Conservation (phyloP, 352 stramenopile genomes). For the Discostella stelligera region DNA sequence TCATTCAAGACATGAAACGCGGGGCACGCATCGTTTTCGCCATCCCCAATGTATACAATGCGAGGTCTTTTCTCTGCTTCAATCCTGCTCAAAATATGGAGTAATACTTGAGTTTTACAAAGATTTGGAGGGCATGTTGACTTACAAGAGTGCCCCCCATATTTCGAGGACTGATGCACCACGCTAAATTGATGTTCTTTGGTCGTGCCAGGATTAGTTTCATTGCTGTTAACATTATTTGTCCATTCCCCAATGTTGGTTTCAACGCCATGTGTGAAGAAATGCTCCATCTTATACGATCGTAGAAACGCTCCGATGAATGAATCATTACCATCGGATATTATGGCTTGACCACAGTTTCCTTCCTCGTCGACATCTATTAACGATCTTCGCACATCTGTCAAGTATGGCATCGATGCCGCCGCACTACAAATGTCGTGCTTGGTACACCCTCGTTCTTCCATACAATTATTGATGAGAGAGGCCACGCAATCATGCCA, state of each 20-base stretch:
- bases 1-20: conserved; percentile 40
- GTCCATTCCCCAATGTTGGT: conserved; percentile 39
- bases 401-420: conserved; percentile 40
- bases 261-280: conserved; percentile 43
- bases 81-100: conserved; percentile 34
- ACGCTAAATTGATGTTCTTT: conserved; percentile 19
- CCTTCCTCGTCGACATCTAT: conserved; percentile 19
- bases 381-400: conserved; percentile 25
- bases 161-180: conserved; percentile 44
- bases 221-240: not conserved
- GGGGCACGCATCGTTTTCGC: conserved; percentile 51
- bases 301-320: conserved; percentile 49
- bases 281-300: conserved; percentile 28
- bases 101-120: conserved; percentile 51
- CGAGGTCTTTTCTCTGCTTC: conserved; percentile 12
- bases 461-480: conserved; percentile 32
- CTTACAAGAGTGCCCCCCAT: conserved; percentile 35
- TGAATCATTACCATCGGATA: conserved; percentile 48
- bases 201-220: not conserved
- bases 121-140: conserved; percentile 51
- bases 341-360: conserved; percentile 35
- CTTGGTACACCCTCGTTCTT: conserved; percentile 17
- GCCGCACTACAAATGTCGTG: conserved; percentile 32
- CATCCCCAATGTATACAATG: conserved; percentile 52
- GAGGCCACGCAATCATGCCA: conserved; percentile 43